Evolutionary conservation across 108 stramenopile genomes (phyloP).

Genomic region (Skeletonema costatum): DNA sequence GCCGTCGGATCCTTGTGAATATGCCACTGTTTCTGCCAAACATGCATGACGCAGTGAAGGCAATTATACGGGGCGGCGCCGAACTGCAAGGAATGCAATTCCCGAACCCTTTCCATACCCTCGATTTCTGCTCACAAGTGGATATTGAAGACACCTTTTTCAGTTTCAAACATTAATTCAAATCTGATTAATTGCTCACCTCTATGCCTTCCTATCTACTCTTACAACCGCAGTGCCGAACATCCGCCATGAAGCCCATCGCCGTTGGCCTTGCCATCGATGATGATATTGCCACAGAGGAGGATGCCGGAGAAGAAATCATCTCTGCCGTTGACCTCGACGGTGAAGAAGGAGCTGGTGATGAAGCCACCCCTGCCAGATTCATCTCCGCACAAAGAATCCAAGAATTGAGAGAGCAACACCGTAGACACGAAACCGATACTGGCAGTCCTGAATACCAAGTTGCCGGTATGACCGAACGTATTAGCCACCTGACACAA

Average conservation of each 20-base stretch:
- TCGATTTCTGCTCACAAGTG: background rate
- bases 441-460: constrained; percentile 92
- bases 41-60: background rate
- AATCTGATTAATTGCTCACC: background rate
- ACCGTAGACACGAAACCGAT: constrained; percentile 86
- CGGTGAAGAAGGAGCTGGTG: constrained; percentile 42
- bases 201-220: background rate
- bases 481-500: constrained; percentile 91
- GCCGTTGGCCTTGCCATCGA: constrained; percentile 16
- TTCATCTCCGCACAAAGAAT: constrained; percentile 54
- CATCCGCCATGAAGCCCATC: constrained; percentile 18
- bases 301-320: constrained; percentile 59
- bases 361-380: constrained; percentile 64
- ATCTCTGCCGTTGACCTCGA: constrained; percentile 69
- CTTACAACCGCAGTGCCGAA: constrained; percentile 2
- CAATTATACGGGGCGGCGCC: background rate
- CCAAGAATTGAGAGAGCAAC: constrained; percentile 60
- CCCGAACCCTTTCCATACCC: background rate
- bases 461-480: constrained; percentile 95
- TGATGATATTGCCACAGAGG: constrained; percentile 37
- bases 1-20: too few relatives aligned
- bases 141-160: background rate
- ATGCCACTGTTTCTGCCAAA: background rate
- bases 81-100: background rate
- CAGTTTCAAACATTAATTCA: background rate